A percentile compares a stretch with the other conserved stretches of the same genome.
Conservation (phyloP, 1,284 basidiomycete genomes). For the Earliella scabrosa region DNA sequence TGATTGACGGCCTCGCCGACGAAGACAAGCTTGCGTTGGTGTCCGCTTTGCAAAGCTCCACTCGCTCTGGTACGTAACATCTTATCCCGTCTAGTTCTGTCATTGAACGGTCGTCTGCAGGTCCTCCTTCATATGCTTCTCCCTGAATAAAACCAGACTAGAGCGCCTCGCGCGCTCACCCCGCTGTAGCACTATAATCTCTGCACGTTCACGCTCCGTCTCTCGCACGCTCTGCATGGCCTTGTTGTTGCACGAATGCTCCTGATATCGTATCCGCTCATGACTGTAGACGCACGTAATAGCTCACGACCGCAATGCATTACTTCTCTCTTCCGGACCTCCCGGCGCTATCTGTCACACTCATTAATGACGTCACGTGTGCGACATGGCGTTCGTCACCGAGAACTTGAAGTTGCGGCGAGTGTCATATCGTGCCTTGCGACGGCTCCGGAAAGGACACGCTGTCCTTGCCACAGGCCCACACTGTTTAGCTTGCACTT, state of each 20-base stretch:
- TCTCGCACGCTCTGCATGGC: conserved; percentile 6
- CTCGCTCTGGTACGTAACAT: conserved; percentile 49
- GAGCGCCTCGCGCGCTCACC: not conserved
- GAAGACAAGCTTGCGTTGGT: conserved; percentile 73
- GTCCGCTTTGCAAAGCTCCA: conserved; percentile 59
- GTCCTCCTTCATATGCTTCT: conserved; percentile 31
- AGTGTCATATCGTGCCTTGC: no score
- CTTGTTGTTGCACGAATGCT: conserved; percentile 11
- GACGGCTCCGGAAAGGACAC: no score
- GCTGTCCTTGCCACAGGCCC: no score
- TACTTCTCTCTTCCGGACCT: not conserved
- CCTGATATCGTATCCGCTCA: not conserved
- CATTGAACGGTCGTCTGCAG: conserved; percentile 10
- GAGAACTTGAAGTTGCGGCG: no score
- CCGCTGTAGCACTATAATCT: conserved; percentile 12
- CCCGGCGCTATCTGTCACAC: not conserved
- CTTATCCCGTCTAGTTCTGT: not conserved
- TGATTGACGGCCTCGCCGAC: conserved; percentile 71
- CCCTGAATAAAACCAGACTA: conserved; percentile 9
- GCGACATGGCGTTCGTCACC: not conserved
- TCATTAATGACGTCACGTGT: conserved; percentile 23
- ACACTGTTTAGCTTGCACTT: no score
- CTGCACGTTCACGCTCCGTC: not conserved
- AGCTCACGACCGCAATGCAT: conserved; percentile 3
- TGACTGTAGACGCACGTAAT: conserved; percentile 13